phyloP scores from a whole-genome alignment of 148 eudicot species.

The Vaccinium vitisidaea region DNA sequence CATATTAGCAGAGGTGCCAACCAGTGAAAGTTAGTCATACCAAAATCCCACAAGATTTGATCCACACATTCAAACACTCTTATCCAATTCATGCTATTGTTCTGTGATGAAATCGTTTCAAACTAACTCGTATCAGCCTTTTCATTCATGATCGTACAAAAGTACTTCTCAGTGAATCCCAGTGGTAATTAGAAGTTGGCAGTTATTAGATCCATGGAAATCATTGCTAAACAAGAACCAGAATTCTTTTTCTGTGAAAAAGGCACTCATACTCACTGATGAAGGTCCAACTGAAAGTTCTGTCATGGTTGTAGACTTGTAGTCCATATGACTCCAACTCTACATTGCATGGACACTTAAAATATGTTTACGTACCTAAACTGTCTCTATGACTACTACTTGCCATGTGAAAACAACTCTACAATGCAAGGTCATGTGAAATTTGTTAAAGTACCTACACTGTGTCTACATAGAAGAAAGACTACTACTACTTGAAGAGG shows the following conservation, averaged over 20 bases:
- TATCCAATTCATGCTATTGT: not conserved
- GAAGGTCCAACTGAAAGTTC: not conserved
- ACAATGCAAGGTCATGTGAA: not conserved
- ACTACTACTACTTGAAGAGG: not conserved
- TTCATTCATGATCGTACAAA: not conserved
- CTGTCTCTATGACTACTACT: not conserved
- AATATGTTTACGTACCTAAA: not conserved
- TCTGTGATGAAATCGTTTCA: not conserved
- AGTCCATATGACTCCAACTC: not conserved
- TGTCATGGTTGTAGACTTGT: not conserved
- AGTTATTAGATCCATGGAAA: not conserved
- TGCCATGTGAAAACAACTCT: not conserved
- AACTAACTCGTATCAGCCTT: not conserved
- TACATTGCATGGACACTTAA: not conserved
- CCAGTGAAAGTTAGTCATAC: not conserved
- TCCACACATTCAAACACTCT: not conserved
- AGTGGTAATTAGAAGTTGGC: not conserved
- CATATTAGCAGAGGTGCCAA: not conserved
- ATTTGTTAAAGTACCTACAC: not conserved
- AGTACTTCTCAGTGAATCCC: not conserved
- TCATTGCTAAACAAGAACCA: not conserved
- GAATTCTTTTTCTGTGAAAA: not conserved
- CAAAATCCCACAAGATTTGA: not conserved
- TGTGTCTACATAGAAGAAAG: not conserved
- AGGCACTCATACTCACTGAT: not conserved